Conservation (phyloP, 106 monocot species). For the Cymbidium sinense region DNA sequence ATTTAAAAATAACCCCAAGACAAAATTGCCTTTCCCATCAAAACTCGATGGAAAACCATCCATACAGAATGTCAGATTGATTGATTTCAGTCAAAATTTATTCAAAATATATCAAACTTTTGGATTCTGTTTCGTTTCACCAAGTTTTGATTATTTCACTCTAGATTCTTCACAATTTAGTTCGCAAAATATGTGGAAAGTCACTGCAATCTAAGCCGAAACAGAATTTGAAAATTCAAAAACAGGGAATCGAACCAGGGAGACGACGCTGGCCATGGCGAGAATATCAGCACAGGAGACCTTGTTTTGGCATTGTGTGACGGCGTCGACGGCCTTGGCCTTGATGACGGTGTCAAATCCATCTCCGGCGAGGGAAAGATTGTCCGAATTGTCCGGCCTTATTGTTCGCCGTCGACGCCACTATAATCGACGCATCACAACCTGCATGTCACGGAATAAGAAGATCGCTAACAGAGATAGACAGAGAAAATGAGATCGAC, state of each 20-base stretch:
- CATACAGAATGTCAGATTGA: no score
- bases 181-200: not conserved
- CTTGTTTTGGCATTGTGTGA: constrained; percentile 59
- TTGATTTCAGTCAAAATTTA: no score
- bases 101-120: no score
- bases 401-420: constrained; percentile 49
- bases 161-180: not conserved
- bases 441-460: constrained; percentile 21
- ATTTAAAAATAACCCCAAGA: no score
- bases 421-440: constrained; percentile 78
- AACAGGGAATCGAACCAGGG: constrained; percentile 33
- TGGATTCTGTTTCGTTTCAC: no score
- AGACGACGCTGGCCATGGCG: constrained; percentile 64
- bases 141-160: no score
- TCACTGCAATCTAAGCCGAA: not conserved
- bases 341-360: constrained; percentile 77
- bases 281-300: constrained; percentile 96
- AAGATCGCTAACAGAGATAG: not conserved
- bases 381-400: constrained; percentile 74
- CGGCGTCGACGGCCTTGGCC: constrained; percentile 82
- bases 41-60: no score
- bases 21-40: no score
- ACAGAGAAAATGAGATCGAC: not conserved
- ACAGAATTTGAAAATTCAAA: not conserved
- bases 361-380: constrained; percentile 80